phyloP scores from a whole-genome alignment of 495 filamentous ascomycete species.

The Neurospora pannonica region DNA sequence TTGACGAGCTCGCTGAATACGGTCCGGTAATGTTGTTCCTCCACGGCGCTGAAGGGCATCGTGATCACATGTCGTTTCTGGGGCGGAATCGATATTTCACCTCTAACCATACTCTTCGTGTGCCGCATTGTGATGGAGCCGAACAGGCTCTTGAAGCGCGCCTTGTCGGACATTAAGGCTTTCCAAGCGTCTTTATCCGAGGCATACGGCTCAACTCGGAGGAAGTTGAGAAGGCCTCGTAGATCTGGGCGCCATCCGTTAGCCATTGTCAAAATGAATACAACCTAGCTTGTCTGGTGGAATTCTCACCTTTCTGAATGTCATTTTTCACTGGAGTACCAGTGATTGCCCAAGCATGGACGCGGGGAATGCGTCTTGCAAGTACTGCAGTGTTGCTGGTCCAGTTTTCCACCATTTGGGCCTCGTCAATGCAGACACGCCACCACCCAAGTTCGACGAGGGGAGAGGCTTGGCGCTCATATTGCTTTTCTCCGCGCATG shows the following conservation, averaged over 20 bases:
- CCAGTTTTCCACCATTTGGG: constrained; percentile 88
- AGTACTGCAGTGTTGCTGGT: constrained; percentile 75
- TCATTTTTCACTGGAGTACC: constrained; percentile 82
- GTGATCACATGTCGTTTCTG: constrained; percentile 84
- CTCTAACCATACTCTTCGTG: constrained; percentile 68
- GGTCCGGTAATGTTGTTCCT: constrained; percentile 75
- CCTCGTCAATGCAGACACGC: constrained; percentile 89
- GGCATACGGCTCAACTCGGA: constrained; percentile 68
- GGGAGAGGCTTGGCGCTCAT: constrained; percentile 61
- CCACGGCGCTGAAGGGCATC: constrained; percentile 76
- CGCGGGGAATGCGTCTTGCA: constrained; percentile 66
- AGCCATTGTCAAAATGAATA: neutral
- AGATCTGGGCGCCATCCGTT: constrained; percentile 32
- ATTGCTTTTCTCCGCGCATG: constrained; percentile 56
- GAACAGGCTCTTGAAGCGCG: constrained; percentile 57
- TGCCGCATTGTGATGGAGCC: constrained; percentile 66
- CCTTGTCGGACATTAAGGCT: constrained; percentile 49
- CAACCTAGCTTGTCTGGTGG: neutral
- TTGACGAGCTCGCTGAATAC: constrained; percentile 65
- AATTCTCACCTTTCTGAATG: constrained; percentile 37
- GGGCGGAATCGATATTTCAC: constrained; percentile 60
- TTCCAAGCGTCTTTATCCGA: constrained; percentile 55
- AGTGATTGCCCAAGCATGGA: constrained; percentile 88
- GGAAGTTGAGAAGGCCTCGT: constrained; percentile 66
- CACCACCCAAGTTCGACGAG: constrained; percentile 78